These are phyloP conservation scores for Pseudogymnoascus sp. DNA, from an alignment of 2,329 filamentous ascomycete genomes.

Conservation along the genomic window DNA sequence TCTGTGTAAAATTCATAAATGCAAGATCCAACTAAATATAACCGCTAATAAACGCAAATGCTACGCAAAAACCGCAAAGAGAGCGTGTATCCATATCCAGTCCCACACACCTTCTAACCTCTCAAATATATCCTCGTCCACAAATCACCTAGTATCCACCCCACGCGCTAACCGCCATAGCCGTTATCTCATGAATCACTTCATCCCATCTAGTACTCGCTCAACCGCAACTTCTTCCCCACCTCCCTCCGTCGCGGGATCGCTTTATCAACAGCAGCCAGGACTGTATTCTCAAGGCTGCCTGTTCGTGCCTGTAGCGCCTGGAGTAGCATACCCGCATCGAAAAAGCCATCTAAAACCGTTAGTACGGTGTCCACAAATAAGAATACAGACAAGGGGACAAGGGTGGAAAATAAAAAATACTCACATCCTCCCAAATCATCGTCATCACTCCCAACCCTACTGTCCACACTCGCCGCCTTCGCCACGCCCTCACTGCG, in stretches of 20 bases:
- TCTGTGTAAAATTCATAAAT: background rate
- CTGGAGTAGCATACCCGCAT: conserved; percentile 87
- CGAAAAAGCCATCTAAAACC: conserved; percentile 82
- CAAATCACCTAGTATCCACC: background rate
- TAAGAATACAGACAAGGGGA: conserved; percentile 13
- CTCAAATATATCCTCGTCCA: background rate
- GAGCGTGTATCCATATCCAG: background rate
- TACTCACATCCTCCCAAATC: conserved; percentile 87
- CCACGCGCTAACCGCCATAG: background rate
- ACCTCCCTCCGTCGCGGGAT: conserved; percentile 56
- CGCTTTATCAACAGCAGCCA: conserved; percentile 33
- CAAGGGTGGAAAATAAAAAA: conserved; percentile 12
- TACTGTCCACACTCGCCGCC: conserved; percentile 47
- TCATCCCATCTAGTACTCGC: conserved; percentile 47
- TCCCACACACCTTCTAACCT: background rate
- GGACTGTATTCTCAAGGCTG: conserved; percentile 31
- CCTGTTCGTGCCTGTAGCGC: conserved; percentile 68
- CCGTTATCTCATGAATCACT: background rate
- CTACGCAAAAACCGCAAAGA: background rate
- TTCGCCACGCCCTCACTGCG: conserved; percentile 41
- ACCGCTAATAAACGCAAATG: background rate
- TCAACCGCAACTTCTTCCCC: conserved; percentile 63
- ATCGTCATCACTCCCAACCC: conserved; percentile 71
- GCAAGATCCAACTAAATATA: background rate
- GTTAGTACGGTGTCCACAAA: conserved; percentile 13